Evolutionary conservation across 2,329 filamentous ascomycete species (phyloP).

Genomic region (Penicillium sumatraense): DNA sequence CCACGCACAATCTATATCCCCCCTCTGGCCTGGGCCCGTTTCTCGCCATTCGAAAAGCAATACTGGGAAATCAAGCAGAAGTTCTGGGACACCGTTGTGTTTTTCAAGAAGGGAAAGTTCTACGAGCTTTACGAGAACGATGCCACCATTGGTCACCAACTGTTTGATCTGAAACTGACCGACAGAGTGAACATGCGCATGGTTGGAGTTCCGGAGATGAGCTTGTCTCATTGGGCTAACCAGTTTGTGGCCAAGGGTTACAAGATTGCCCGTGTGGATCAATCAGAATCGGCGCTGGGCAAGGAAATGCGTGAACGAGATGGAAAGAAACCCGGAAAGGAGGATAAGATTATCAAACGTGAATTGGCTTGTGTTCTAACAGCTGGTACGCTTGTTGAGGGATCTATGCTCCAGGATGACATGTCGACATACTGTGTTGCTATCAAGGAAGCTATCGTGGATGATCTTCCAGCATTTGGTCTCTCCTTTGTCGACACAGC

Average conservation of each 20-base stretch:
- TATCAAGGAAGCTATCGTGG: constrained; percentile 77
- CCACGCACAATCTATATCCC: constrained; percentile 90
- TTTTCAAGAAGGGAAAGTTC: constrained; percentile 99
- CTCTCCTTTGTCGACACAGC: constrained; percentile 94
- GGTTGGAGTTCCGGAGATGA: constrained; percentile 96
- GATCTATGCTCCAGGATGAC: constrained; percentile 95
- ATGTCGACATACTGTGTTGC: constrained; percentile 96
- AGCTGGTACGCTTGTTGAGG: constrained; percentile 89
- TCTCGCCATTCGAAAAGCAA: constrained; percentile 95
- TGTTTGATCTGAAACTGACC: constrained; percentile 97
- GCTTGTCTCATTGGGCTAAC: constrained; percentile 94
- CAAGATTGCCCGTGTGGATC: constrained; percentile 96
- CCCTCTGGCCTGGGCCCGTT: constrained; percentile 75
- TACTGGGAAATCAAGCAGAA: constrained; percentile 99
- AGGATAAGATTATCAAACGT: constrained; percentile 90
- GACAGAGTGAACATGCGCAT: constrained; percentile 99
- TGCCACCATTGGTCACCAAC: constrained; percentile 91
- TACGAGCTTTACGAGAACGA: constrained; percentile 99
- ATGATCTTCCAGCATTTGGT: constrained; percentile 82
- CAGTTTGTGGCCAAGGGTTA: constrained; percentile 98
- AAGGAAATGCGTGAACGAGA: constrained; percentile 99
- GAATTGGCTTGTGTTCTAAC: constrained; percentile 92
- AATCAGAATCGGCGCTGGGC: constrained; percentile 91
- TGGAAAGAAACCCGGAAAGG: constrained; percentile 62
- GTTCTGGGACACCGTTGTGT: constrained; percentile 95